phyloP scores from a whole-genome alignment of 345 rosid genomes.

The Eucalyptus polybractea region DNA sequence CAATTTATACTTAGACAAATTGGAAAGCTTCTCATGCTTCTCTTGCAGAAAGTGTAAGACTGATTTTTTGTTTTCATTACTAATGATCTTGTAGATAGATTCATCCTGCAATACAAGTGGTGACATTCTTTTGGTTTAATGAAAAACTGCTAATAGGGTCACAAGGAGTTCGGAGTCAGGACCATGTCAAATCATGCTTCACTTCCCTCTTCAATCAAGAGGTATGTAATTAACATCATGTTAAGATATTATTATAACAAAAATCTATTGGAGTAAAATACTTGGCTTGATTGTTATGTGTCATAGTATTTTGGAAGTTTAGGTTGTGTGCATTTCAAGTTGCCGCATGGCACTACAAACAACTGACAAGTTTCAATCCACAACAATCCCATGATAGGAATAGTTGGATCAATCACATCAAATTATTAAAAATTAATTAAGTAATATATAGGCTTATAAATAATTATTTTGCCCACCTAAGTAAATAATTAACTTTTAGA shows the following conservation, averaged over 20 bases:
- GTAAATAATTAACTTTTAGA: neutral
- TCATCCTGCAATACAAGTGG: neutral
- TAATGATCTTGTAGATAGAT: neutral
- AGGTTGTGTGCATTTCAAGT: neutral
- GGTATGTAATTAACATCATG: neutral
- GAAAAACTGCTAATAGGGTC: neutral
- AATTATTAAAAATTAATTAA: neutral
- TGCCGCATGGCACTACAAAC: neutral
- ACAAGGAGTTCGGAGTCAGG: neutral
- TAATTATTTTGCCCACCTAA: neutral
- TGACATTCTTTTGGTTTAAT: neutral
- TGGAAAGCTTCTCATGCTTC: neutral
- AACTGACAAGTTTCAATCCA: neutral
- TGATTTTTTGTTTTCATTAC: neutral
- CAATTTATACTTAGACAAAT: accelerated
- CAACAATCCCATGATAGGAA: neutral
- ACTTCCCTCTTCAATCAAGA: neutral
- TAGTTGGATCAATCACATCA: neutral
- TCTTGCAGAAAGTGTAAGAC: neutral
- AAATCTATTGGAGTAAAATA: neutral
- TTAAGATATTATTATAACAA: neutral
- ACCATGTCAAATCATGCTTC: neutral
- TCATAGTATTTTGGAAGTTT: neutral
- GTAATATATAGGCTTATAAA: neutral
- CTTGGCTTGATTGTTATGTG: neutral